Conservation (phyloP, 2,329 filamentous ascomycete genomes). For the Botrytis tulipae region DNA sequence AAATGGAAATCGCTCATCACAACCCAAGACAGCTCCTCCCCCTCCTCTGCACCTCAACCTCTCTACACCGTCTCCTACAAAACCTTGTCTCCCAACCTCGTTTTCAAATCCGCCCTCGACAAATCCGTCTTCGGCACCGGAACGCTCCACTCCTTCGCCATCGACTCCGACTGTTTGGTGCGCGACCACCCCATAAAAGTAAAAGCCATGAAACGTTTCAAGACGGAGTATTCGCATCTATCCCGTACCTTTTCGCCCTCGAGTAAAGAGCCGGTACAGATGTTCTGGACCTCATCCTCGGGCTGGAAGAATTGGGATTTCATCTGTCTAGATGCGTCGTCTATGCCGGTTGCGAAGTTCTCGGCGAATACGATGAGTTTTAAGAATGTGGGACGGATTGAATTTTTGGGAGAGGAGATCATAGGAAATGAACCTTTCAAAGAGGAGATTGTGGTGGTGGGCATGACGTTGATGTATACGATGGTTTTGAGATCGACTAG, state of each 20-base stretch:
- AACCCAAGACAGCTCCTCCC: not conserved
- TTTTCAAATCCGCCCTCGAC: constrained; percentile 21
- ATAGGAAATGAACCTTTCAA: constrained; percentile 14
- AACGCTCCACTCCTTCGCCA: constrained; percentile 23
- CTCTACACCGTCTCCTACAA: constrained; percentile 27
- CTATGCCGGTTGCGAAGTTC: constrained; percentile 7
- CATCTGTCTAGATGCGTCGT: not conserved
- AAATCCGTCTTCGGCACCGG: constrained; percentile 22
- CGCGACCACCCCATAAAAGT: constrained; percentile 21
- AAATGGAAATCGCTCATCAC: constrained; percentile 26
- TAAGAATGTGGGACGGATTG: not conserved
- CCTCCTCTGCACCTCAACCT: constrained; percentile 3
- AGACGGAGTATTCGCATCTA: constrained; percentile 25
- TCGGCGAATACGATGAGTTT: constrained; percentile 2
- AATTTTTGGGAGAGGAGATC: not conserved
- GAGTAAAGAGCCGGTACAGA: constrained; percentile 11
- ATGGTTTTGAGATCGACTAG: constrained; percentile 23
- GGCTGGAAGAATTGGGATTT: constrained; percentile 11
- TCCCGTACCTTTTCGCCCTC: constrained; percentile 21
- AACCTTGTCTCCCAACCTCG: constrained; percentile 17
- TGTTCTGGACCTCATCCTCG: constrained; percentile 19
- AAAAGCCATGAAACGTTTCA: constrained; percentile 25
- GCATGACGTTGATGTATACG: constrained; percentile 25
- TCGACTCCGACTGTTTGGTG: constrained; percentile 24
- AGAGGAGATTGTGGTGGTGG: constrained; percentile 28